phyloP scores from a whole-genome alignment of 1,139 yeast species.

The Pichia sp. region DNA sequence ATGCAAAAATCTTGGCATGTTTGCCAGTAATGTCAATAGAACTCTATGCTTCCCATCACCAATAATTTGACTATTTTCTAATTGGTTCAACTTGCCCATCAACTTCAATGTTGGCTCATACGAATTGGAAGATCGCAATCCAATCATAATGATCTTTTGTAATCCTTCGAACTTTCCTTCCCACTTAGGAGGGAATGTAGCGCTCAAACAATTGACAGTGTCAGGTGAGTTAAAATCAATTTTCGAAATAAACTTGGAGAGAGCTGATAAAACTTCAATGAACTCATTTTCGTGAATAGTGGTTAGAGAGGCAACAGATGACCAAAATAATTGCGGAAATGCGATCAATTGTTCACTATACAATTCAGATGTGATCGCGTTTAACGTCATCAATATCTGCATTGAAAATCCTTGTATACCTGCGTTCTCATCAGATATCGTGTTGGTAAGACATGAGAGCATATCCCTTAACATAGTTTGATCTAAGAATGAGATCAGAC shows the following conservation, averaged over 20 bases:
- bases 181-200: constrained; percentile 94
- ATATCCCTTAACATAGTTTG: constrained; percentile 88
- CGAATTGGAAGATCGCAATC: constrained; percentile 74
- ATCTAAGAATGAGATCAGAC: constrained; percentile 72
- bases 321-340: constrained; percentile 95
- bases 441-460: constrained; percentile 88
- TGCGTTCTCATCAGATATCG: constrained; percentile 80
- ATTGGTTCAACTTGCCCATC: constrained; percentile 62
- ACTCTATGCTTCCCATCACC: constrained; percentile 70
- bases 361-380: constrained; percentile 84
- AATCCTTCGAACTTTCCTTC: constrained; percentile 90
- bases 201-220: constrained; percentile 73
- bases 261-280: constrained; percentile 75
- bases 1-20: constrained; percentile 78
- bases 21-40: constrained; percentile 67
- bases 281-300: constrained; percentile 93
- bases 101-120: constrained; percentile 75
- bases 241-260: constrained; percentile 78
- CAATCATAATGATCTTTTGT: constrained; percentile 72
- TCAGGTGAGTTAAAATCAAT: constrained; percentile 84
- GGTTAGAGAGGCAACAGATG: constrained; percentile 84
- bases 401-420: constrained; percentile 96
- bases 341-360: constrained; percentile 74
- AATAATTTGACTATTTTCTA: constrained; percentile 71
- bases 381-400: constrained; percentile 94